A percentile compares a stretch with the other conserved stretches of the same genome.
phyloP scores from a whole-genome alignment of 2,329 filamentous ascomycete species.

The Colletotrichum sp. region DNA sequence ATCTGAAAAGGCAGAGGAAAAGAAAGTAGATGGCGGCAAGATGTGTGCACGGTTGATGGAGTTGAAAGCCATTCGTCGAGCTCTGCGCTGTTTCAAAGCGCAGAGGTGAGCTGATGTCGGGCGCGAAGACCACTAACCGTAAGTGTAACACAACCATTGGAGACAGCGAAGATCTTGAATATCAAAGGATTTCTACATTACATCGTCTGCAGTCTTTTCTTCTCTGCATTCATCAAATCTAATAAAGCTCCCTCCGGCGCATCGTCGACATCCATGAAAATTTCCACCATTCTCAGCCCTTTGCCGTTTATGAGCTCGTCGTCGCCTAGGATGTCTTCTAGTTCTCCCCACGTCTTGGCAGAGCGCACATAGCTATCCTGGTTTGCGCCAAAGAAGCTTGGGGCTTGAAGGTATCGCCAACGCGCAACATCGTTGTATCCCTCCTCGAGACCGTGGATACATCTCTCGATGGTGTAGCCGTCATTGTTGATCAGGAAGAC shows the following conservation, averaged over 20 bases:
- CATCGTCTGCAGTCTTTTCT: not conserved
- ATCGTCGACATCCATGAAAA: conserved; percentile 28
- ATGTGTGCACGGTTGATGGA: not conserved
- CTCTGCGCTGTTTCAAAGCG: not conserved
- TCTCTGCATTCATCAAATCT: not conserved
- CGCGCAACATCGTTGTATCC: conserved; percentile 60
- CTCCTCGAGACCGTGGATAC: conserved; percentile 59
- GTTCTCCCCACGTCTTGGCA: conserved; percentile 49
- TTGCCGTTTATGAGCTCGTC: conserved; percentile 21
- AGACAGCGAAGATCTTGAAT: not conserved
- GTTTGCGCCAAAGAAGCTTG: conserved; percentile 51
- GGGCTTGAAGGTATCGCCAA: conserved; percentile 56
- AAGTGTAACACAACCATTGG: accelerated
- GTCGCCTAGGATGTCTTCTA: conserved; percentile 38
- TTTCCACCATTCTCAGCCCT: conserved; percentile 37
- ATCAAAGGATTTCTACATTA: not conserved
- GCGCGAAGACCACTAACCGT: not conserved
- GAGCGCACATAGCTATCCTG: conserved; percentile 31
- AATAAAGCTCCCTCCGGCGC: not conserved
- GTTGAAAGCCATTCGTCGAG: not conserved
- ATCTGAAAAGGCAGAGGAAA: not conserved
- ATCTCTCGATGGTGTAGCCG: conserved; percentile 64
- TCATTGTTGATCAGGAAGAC: conserved; percentile 64
- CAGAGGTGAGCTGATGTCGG: not conserved
- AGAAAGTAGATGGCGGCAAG: not conserved